Conservation (phyloP, 2,329 filamentous ascomycete species). For the Sphaerostilbella broomeana region DNA sequence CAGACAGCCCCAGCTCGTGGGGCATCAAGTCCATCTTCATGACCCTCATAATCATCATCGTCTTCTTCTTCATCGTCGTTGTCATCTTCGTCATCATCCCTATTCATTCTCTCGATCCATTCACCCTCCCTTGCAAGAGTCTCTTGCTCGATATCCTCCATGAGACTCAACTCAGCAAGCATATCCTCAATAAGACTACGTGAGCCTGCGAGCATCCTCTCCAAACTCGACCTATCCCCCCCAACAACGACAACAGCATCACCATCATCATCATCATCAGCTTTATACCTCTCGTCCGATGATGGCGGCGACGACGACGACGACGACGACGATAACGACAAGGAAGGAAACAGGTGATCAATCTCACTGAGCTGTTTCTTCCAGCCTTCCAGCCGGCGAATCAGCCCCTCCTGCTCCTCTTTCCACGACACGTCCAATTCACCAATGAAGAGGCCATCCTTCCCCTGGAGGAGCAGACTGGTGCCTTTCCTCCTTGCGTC, state of each 20-base stretch:
- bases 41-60: too few relatives aligned
- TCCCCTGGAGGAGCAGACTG: constrained; percentile 27
- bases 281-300: not conserved
- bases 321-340: too few relatives aligned
- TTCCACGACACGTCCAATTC: constrained; percentile 53
- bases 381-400: constrained; percentile 50
- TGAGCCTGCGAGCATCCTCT: constrained; percentile 41
- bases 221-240: constrained; percentile 36
- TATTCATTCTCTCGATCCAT: constrained; percentile 52
- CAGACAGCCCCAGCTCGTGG: constrained; percentile 42
- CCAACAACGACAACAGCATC: too few relatives aligned
- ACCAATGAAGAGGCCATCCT: constrained; percentile 42
- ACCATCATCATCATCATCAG: constrained; percentile 22
- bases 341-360: too few relatives aligned
- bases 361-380: constrained; percentile 41
- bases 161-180: constrained; percentile 54
- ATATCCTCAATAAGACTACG: constrained; percentile 48
- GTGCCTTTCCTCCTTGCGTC: constrained; percentile 35
- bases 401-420: constrained; percentile 47
- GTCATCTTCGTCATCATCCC: constrained; percentile 32
- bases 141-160: constrained; percentile 55
- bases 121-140: constrained; percentile 48
- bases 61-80: constrained; percentile 32
- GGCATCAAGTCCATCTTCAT: constrained; percentile 28
- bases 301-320: too few relatives aligned